Percentiles rank a stretch among this genome's conserved stretches.
These are phyloP conservation scores for Cryptococcus sp. DNA, from an alignment of 1,284 basidiomycete species.

Conservation along the genomic window DNA sequence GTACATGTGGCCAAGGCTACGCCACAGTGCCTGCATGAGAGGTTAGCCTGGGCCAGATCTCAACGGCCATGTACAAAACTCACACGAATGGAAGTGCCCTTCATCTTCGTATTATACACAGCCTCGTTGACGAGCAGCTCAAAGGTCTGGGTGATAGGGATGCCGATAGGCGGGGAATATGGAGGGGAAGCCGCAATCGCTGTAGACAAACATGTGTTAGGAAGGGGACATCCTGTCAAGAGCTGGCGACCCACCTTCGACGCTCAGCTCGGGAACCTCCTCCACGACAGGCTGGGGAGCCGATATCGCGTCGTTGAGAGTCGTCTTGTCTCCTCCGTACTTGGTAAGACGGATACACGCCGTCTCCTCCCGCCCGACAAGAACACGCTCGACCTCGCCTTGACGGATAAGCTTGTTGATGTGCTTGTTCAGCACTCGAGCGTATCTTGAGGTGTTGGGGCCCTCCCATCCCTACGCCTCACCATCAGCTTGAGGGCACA, in stretches of 20 bases:
- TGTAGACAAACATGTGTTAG: background rate
- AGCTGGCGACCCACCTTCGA: background rate
- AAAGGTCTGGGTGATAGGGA: slow-evolving; percentile 17
- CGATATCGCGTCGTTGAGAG: too few species aligned
- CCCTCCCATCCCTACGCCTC: slow-evolving; percentile 30
- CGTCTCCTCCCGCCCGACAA: slow-evolving; percentile 27
- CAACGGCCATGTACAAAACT: slow-evolving; percentile 4
- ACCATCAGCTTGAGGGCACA: background rate
- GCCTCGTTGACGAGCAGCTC: slow-evolving; percentile 29
- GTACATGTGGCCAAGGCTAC: slow-evolving; percentile 17
- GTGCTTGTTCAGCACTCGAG: slow-evolving; percentile 30
- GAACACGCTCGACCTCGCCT: slow-evolving; percentile 34
- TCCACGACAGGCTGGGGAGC: too few species aligned
- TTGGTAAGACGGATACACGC: slow-evolving; percentile 40
- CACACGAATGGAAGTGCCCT: slow-evolving; percentile 28
- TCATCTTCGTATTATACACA: slow-evolving; percentile 17
- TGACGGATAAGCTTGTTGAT: slow-evolving; percentile 27
- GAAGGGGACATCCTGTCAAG: background rate
- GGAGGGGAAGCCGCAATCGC: slow-evolving; percentile 8
- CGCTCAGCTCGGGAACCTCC: background rate
- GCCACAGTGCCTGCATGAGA: slow-evolving; percentile 7
- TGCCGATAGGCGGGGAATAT: slow-evolving; percentile 4
- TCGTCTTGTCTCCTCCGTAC: slow-evolving; percentile 19
- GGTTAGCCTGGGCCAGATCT: background rate
- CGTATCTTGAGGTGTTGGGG: slow-evolving; percentile 16